Evolutionary conservation across 768 basidiomycete species (phyloP).

Genomic region (Kwoniella europaea): DNA sequence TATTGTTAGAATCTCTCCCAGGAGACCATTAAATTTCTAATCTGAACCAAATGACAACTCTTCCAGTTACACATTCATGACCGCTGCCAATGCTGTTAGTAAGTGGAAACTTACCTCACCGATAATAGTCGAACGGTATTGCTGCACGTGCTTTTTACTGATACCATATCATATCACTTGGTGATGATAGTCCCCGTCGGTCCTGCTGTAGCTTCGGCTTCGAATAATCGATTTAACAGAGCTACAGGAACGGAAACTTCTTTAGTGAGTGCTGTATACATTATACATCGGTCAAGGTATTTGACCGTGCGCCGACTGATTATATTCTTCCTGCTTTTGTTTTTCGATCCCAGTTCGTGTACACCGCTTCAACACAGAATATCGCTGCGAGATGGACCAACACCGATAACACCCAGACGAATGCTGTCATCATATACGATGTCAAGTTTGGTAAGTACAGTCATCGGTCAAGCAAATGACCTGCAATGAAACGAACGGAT

Average conservation of each 20-base stretch:
- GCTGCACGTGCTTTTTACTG: not conserved
- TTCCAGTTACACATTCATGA: not conserved
- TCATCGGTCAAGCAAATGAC: not conserved
- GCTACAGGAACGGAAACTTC: slow-evolving; percentile 2
- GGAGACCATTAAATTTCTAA: too few species aligned
- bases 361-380: not conserved
- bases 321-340: not conserved
- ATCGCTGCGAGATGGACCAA: slow-evolving; percentile 1
- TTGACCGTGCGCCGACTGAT: too few species aligned
- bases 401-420: not conserved
- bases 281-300: not conserved
- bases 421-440: not conserved
- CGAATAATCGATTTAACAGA: slow-evolving; percentile 2
- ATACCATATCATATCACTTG: not conserved
- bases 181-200: not conserved
- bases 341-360: not conserved
- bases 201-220: slow-evolving; percentile 1
- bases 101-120: not conserved
- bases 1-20: not conserved
- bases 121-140: not conserved
- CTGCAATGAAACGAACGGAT: not conserved
- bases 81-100: not conserved
- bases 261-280: not conserved
- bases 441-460: not conserved
- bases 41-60: not conserved